Conservation (phyloP, 192 early-diverging fungal species). For the Coemansia sp. region DNA sequence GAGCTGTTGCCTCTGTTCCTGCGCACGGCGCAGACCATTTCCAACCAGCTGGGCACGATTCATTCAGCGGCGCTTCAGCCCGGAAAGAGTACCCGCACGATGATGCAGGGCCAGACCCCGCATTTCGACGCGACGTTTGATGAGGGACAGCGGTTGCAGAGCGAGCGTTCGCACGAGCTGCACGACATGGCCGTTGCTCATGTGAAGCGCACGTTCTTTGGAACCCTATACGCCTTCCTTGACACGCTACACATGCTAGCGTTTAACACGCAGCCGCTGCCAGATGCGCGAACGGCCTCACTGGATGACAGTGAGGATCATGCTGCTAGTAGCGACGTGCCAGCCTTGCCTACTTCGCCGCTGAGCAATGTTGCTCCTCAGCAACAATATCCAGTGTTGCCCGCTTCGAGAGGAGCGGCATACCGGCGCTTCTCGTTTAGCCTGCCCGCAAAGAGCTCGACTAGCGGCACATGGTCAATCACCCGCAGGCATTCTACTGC, state of each 20-base stretch:
- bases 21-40: conserved; percentile 47
- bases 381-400: background rate
- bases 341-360: background rate
- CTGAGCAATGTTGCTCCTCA: conserved; percentile 6
- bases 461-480: background rate
- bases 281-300: background rate
- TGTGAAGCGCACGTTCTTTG: conserved; percentile 71
- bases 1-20: conserved; percentile 52
- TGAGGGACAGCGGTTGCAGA: conserved; percentile 53
- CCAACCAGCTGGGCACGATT: conserved; percentile 43
- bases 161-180: conserved; percentile 58
- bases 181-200: conserved; percentile 48
- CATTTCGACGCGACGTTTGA: conserved; percentile 48
- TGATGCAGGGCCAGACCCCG: conserved; percentile 45
- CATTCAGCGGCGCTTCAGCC: conserved; percentile 48
- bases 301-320: conserved; percentile 4
- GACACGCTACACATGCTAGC: conserved; percentile 80
- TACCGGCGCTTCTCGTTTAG: conserved; percentile 47
- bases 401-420: conserved; percentile 35
- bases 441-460: conserved; percentile 24
- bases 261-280: conserved; percentile 19
- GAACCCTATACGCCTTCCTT: conserved; percentile 72
- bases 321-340: background rate
- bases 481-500: conserved; percentile 34
- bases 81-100: conserved; percentile 40